These are phyloP conservation scores for Protomyces inundatus DNA, from an alignment of 1,139 yeast species.

Conservation along the genomic window DNA sequence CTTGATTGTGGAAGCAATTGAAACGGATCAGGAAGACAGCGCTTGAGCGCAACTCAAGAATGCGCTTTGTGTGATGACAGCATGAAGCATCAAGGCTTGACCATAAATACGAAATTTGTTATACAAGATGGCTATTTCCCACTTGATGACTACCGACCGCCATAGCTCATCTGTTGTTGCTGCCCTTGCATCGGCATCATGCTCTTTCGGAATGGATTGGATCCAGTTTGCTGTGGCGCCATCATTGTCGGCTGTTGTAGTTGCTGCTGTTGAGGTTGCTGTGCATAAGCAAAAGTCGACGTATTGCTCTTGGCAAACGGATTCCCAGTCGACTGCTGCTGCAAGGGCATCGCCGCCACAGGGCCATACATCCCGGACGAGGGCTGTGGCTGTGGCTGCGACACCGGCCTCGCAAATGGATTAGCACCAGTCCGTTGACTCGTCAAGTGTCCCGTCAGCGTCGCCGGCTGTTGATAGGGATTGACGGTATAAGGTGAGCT, in stretches of 20 bases:
- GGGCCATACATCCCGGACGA: background rate
- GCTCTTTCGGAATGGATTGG: conserved; percentile 32
- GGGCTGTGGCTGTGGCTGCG: background rate
- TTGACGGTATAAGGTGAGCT: background rate
- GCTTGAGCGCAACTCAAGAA: background rate
- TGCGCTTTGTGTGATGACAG: background rate
- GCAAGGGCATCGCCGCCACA: background rate
- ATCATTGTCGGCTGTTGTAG: conserved; percentile 7
- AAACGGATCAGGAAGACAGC: conserved; percentile 35
- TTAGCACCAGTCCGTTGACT: conserved; percentile 24
- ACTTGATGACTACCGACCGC: background rate
- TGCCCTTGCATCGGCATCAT: conserved; percentile 23
- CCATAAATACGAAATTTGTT: background rate
- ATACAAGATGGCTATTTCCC: too few species aligned
- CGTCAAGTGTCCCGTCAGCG: background rate
- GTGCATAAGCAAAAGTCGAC: background rate
- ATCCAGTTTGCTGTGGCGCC: conserved; percentile 30
- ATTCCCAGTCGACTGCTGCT: conserved; percentile 2
- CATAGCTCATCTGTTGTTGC: background rate
- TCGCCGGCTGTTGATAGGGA: background rate
- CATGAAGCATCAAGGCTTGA: background rate
- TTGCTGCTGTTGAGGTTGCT: background rate
- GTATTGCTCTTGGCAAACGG: conserved; percentile 1
- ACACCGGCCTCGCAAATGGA: conserved; percentile 2
- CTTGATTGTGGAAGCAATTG: conserved; percentile 49